Evolutionary conservation across 2,329 filamentous ascomycete species (phyloP), one percentile per base, ranked within the genome.

Genomic region (Dothideomycetes sp.): DNA sequence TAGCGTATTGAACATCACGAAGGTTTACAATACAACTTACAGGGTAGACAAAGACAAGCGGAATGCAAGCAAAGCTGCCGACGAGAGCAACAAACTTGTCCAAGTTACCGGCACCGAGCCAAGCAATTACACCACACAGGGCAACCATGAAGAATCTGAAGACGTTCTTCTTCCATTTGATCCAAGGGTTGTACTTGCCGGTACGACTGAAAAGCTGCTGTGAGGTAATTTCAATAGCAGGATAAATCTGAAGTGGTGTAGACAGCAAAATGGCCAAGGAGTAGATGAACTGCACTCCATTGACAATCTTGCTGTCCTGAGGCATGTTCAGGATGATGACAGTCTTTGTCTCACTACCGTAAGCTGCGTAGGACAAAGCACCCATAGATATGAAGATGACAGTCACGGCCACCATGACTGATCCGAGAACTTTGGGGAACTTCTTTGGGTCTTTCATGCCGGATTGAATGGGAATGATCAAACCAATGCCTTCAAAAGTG

Each of bases 131-230:
- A 1, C 88, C 84, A 56, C 91, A 96, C 17, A 91, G 63, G 54
- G 84, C 76, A 36, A 96, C 91, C 47, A 95, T 78, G 57, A 89
- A 80, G 70, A 96, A 98, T 41, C 91, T 82, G 69, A 94, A 98
- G 23, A 82, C 69, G 53, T 98, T 98, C 78, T 98, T 98, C 72
- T 96, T 84, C 91, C 91, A 98, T 69, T 98, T 98, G 70, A 98
- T 94, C 58, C 85, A 91, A 1, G 87, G 88, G 58, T 96, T 95
- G 67, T 95, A 94, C 64, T 98, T 98, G 52, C 91, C 88, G 47
- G 87, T 94, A 57, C 83, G 75, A 17, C 84, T 94, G 62, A 96
- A 98, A 5, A 96, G 71, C 50, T 87, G 86, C 53, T 94, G 94
- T 64, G 94, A 88, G 23, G 85, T 86, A 55, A 98, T 98, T 57